These are phyloP conservation scores for Zymoseptoria crescenta DNA, from an alignment of 2,329 filamentous ascomycete species.

Conservation along the genomic window DNA sequence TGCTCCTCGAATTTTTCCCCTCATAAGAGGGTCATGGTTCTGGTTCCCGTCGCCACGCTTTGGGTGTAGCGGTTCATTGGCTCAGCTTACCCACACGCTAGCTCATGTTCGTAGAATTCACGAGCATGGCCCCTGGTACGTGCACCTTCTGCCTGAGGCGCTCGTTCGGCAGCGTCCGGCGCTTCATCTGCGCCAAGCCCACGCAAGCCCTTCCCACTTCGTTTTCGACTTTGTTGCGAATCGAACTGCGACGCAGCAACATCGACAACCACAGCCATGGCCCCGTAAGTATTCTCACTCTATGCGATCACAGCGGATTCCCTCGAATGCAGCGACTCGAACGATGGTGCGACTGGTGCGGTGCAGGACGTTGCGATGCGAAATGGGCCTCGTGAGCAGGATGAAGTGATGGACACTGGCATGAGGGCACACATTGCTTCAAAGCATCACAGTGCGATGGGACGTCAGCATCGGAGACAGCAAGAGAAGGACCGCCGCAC, in stretches of 20 bases:
- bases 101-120: not conserved
- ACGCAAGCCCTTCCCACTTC: not conserved
- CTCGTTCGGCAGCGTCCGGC: not conserved
- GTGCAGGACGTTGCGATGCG: not conserved
- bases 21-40: not conserved
- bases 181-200: not conserved
- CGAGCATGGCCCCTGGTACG: not conserved
- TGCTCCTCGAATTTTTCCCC: not conserved
- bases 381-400: not conserved
- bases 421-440: not conserved
- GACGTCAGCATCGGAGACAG: not conserved
- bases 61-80: not conserved
- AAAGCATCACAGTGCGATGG: not conserved
- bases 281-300: constrained; percentile 24
- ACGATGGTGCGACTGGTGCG: not conserved
- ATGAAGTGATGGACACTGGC: not conserved
- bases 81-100: not conserved
- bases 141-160: not conserved
- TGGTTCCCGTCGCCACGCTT: not conserved
- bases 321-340: not conserved
- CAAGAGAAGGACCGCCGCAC: not conserved
- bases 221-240: not conserved
- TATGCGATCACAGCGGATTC: not conserved
- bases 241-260: constrained; percentile 1
- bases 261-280: constrained; percentile 35